A percentile compares a stretch with the other conserved stretches of the same genome.
These are phyloP conservation scores for Amphicarpaea edgeworthii DNA, from an alignment of 306 rosid species.

Conservation along the genomic window DNA sequence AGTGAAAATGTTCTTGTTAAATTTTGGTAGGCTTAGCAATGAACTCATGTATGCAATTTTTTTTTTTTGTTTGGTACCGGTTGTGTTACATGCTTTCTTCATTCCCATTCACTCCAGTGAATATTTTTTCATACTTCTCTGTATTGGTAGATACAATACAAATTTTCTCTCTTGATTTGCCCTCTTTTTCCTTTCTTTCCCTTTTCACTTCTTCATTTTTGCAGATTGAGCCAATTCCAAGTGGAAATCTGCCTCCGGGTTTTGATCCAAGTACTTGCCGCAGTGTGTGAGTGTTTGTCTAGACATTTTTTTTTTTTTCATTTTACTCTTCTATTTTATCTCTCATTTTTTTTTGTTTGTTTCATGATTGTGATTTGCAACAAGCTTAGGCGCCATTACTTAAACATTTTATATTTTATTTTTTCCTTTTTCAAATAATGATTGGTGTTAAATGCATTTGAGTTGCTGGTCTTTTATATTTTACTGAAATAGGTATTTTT, in stretches of 20 bases:
- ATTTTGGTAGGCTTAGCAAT: conserved; percentile 29
- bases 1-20: neutral
- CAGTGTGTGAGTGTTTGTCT: conserved; percentile 98
- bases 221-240: conserved; percentile 99
- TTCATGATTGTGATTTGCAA: conserved; percentile 43
- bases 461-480: conserved; percentile 15
- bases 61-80: conserved; percentile 1
- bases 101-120: conserved; percentile 15
- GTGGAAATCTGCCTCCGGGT: conserved; percentile 99
- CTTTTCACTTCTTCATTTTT: conserved; percentile 69
- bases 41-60: neutral
- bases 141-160: conserved; percentile 46
- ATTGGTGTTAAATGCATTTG: neutral
- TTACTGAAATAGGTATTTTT: conserved; percentile 11
- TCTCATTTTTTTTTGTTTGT: conserved; percentile 20
- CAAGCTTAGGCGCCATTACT: conserved; percentile 30
- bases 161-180: conserved; percentile 44
- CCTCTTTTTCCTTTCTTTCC: conserved; percentile 47
- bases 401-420: neutral
- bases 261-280: conserved; percentile 99
- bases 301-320: conserved; percentile 49
- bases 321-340: conserved; percentile 26
- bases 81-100: conserved; percentile 40
- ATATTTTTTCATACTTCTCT: conserved; percentile 40
- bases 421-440: neutral